A percentile compares a stretch with the other conserved stretches of the same genome.
Evolutionary conservation across 768 basidiomycete genomes (phyloP).

Genomic region (Trametes cingulata): DNA sequence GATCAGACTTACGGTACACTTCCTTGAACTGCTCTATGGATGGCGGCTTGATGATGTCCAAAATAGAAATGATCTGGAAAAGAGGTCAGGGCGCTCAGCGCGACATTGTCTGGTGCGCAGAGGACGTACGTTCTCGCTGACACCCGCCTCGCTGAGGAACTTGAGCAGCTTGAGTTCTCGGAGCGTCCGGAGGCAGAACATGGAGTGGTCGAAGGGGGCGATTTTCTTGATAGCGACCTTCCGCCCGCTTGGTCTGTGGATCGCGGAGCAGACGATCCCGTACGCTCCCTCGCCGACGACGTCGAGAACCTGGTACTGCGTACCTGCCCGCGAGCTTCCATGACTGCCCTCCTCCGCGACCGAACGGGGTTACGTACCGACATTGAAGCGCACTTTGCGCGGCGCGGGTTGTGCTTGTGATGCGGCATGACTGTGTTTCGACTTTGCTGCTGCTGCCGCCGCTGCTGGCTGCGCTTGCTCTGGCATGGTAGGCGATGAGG

Average conservation of each 20-base stretch:
- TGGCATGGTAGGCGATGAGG: slow-evolving; percentile 21
- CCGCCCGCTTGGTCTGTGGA: slow-evolving; percentile 73
- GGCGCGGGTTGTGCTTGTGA: slow-evolving; percentile 57
- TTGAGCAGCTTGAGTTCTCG: slow-evolving; percentile 67
- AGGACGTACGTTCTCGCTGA: slow-evolving; percentile 74
- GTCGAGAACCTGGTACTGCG: slow-evolving; percentile 70
- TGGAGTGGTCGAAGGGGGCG: slow-evolving; percentile 90
- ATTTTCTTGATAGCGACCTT: slow-evolving; percentile 97
- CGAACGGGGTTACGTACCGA: slow-evolving; percentile 47
- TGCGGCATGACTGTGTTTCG: slow-evolving; percentile 49
- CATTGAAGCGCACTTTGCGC: slow-evolving; percentile 87
- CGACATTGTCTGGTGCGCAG: background rate
- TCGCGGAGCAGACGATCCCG: slow-evolving; percentile 87
- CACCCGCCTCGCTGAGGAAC: slow-evolving; percentile 83
- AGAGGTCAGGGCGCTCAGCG: slow-evolving; percentile 1
- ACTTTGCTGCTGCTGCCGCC: slow-evolving; percentile 29
- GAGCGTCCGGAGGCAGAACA: slow-evolving; percentile 77
- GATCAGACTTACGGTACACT: slow-evolving; percentile 61
- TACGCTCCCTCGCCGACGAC: slow-evolving; percentile 95
- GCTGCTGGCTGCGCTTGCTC: slow-evolving; percentile 25
- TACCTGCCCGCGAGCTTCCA: slow-evolving; percentile 26
- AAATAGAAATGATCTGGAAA: slow-evolving; percentile 84
- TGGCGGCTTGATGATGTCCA: slow-evolving; percentile 84
- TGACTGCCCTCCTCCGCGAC: background rate
- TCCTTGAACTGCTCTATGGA: slow-evolving; percentile 85